Evolutionary conservation across 2,329 filamentous ascomycete species (phyloP), one percentile per base, ranked within the genome.

Genomic region (Trichoderma sp.): DNA sequence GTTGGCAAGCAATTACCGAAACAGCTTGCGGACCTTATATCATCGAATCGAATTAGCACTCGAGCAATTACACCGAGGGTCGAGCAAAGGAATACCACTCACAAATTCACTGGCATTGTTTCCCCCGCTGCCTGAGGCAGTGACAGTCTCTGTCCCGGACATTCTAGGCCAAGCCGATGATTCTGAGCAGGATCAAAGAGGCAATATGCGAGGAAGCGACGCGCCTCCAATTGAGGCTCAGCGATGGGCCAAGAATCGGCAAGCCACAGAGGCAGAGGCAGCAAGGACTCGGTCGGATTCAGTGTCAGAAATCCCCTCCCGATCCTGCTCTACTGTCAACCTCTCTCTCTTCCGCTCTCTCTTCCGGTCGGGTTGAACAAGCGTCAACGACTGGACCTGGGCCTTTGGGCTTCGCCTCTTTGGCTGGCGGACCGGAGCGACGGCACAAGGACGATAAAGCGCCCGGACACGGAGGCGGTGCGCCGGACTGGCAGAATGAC

Each of bases 101-200:
- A 97, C 93, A 86, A 97, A 97, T 83, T 97, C 93, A 85, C 93
- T 97, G 70, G 93, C 96, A 83, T 92, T 97, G 81, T 92, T 95
- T 76, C 82, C 82, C 70, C 82, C 82, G 77, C 82, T 81, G 71
- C 82, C 81, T 72, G 72, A 75, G 75, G 80, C 73, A 52, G 76
- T 68, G 50, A 74, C 71, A 66, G 73, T 70, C 66, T 80, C 78
- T 58, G 76, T 72, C 63, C 73, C 76, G 67, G 78, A 80, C 78
- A 80, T 80, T 54, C 32, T 45, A 17, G 42, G 59, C 54, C 34
- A 25, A 15, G n/a, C 17, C 32, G 37, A n/a, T 35, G 39, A 4
- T 25, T 22, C 17, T 58, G 45, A 45, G 37, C 17, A 35, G 29
- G 25, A n/a, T 48, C 19, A 39, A 35, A 34, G 39, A 35, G 37